These are phyloP conservation scores for Triadica sebifera DNA, from an alignment of 345 rosid genomes.

Conservation along the genomic window DNA sequence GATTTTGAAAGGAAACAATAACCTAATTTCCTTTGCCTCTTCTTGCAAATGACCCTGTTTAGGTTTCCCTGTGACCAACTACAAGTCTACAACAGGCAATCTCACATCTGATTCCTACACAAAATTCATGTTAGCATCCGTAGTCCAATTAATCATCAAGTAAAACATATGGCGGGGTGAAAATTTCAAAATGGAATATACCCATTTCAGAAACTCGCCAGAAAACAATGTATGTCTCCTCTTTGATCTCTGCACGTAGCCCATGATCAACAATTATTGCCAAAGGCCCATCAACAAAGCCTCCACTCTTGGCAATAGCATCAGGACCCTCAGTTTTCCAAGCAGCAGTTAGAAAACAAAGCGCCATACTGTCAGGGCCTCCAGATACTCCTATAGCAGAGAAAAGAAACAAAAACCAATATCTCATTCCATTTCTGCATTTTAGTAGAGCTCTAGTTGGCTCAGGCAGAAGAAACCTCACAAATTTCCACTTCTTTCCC, in stretches of 20 bases:
- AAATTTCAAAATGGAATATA: slow-evolving; percentile 24
- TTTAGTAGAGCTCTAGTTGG: background rate
- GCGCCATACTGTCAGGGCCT: slow-evolving; percentile 95
- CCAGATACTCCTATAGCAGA: slow-evolving; percentile 91
- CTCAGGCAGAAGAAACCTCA: background rate
- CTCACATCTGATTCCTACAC: slow-evolving; percentile 89
- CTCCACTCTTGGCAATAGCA: slow-evolving; percentile 30
- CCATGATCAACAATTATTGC: slow-evolving; percentile 90
- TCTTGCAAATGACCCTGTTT: slow-evolving; percentile 84
- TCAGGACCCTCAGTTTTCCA: slow-evolving; percentile 61
- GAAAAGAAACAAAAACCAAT: slow-evolving; percentile 3
- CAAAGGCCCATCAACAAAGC: slow-evolving; percentile 70
- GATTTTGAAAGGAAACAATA: background rate
- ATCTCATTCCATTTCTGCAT: background rate
- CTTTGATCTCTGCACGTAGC: slow-evolving; percentile 66
- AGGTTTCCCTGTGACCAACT: slow-evolving; percentile 73
- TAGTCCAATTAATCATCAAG: slow-evolving; percentile 11
- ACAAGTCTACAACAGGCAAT: slow-evolving; percentile 67
- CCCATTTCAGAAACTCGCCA: slow-evolving; percentile 75
- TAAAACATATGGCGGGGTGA: background rate
- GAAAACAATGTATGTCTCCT: slow-evolving; percentile 63
- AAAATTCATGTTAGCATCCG: slow-evolving; percentile 32
- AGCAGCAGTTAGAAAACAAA: slow-evolving; percentile 69
- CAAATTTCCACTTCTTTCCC: background rate
- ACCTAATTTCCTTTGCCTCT: slow-evolving; percentile 92